These are phyloP conservation scores for Calamus simplicifolius DNA, from an alignment of 176 grass and related monocot genomes.

Conservation along the genomic window DNA sequence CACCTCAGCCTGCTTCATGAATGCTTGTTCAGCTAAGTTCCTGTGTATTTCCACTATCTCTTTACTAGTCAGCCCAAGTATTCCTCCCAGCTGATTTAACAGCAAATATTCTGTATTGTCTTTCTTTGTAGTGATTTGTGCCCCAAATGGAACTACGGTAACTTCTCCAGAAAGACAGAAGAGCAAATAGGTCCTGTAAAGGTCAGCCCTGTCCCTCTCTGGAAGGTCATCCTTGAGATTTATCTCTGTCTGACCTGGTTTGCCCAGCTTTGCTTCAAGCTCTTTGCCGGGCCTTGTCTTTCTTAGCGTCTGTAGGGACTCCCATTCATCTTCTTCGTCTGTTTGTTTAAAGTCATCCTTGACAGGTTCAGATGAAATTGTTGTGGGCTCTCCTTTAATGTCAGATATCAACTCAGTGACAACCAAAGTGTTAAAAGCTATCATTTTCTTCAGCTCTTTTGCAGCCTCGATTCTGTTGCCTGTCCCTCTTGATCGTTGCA, in stretches of 20 bases:
- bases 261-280: slow-evolving; percentile 42
- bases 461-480: slow-evolving; percentile 78
- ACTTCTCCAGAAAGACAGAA: slow-evolving; percentile 82
- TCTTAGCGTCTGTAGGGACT: slow-evolving; percentile 59
- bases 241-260: slow-evolving; percentile 84
- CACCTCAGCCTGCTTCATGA: slow-evolving; percentile 89
- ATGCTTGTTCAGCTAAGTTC: slow-evolving; percentile 86
- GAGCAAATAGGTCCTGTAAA: slow-evolving; percentile 79
- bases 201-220: slow-evolving; percentile 67
- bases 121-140: slow-evolving; percentile 54
- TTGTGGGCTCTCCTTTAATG: slow-evolving; percentile 73
- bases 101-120: slow-evolving; percentile 64
- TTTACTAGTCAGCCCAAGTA: slow-evolving; percentile 73
- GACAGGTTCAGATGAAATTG: slow-evolving; percentile 23
- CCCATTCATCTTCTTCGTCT: slow-evolving; percentile 64
- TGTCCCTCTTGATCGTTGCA: slow-evolving; percentile 60
- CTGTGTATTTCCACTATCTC: slow-evolving; percentile 70
- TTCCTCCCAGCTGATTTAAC: slow-evolving; percentile 74
- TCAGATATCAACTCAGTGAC: slow-evolving; percentile 71
- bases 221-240: slow-evolving; percentile 82
- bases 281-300: slow-evolving; percentile 55
- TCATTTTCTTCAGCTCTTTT: slow-evolving; percentile 85
- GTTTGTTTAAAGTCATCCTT: slow-evolving; percentile 33
- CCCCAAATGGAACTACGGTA: slow-evolving; percentile 64
- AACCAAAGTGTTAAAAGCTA: slow-evolving; percentile 75